These are phyloP conservation scores for Rhizoclosmatium globosum DNA, from an alignment of 192 early-diverging fungal genomes.

Conservation along the genomic window DNA sequence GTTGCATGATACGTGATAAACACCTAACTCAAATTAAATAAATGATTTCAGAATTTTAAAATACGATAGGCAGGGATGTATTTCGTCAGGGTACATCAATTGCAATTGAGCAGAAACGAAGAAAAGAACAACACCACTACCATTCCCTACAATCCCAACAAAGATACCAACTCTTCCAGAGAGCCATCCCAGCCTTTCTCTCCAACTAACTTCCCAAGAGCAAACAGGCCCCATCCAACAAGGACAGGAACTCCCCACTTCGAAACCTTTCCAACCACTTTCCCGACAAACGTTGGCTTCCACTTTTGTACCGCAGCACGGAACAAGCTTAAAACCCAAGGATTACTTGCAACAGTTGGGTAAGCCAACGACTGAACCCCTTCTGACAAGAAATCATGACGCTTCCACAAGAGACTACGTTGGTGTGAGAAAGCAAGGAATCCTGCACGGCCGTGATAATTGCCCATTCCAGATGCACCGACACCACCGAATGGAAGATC, in stretches of 20 bases:
- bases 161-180: too few species aligned
- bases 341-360: neutral
- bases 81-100: neutral
- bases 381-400: slow-evolving; percentile 6
- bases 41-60: neutral
- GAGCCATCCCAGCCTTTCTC: neutral
- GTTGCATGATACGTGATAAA: slow-evolving; percentile 45
- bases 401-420: neutral
- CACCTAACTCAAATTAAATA: neutral
- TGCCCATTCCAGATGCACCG: slow-evolving; percentile 84
- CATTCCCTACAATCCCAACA: neutral
- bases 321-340: neutral
- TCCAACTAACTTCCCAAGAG: neutral
- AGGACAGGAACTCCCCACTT: neutral
- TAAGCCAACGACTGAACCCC: slow-evolving; percentile 4
- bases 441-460: slow-evolving; percentile 79
- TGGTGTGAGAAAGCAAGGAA: slow-evolving; percentile 52
- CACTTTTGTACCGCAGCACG: neutral
- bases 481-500: slow-evolving; percentile 87
- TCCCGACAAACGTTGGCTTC: neutral
- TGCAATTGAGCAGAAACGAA: neutral
- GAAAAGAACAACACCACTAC: neutral
- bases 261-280: neutral
- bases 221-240: neutral
- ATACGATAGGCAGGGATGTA: neutral